Evolutionary conservation across 495 filamentous ascomycete species (phyloP), one percentile per base, ranked within the genome.

Genomic region (Tuber borchii): DNA sequence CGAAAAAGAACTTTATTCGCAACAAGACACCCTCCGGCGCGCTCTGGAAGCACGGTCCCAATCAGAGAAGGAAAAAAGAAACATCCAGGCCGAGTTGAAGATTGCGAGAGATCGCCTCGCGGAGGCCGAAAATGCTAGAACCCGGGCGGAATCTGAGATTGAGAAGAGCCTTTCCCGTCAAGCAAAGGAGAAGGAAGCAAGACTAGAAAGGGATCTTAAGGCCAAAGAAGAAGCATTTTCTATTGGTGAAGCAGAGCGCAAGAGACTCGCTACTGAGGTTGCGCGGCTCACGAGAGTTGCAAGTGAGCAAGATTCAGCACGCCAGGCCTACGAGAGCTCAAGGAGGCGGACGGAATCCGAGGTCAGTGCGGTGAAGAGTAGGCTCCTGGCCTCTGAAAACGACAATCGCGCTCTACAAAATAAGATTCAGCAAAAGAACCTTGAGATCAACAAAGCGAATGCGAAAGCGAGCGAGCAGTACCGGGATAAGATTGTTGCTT

Each of bases 1-100:
- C 73, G 95, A 99, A 83, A 97, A 97, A 84, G 96, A 98, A 84
- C 93, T 99, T 84, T 98, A 97, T 83, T 90, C 92, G n/a, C 95
- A 98, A 80, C 94, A 97, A 83, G 95, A 99, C 82, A 92, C 92
- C 20, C 89, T 97, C 69, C 92, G 95, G 34, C 92, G 95, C 31
- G 91, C 94, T 14, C 92, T 92, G 61, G 93, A 97, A 84, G 91
- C 91, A 43, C 89, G 93, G 17, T 85, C 90, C 16, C 86, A 88
- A 31, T 93, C 91, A 6, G 96, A 99, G 80, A 88, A 90, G 70
- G 93, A 95, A 74, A 93, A 94, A 3, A 95, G 97, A 80, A 93
- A 96, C 31, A 89, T 95, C 37, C 94, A 97, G 71, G 86, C 87
- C 22, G 95, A 99, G 83, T 88, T 98, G 70, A 90, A 92, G 73